Percentiles rank a stretch among this genome's conserved stretches.
phyloP scores from a whole-genome alignment of 2,329 filamentous ascomycete genomes.

The Fusarium sarcochroum region DNA sequence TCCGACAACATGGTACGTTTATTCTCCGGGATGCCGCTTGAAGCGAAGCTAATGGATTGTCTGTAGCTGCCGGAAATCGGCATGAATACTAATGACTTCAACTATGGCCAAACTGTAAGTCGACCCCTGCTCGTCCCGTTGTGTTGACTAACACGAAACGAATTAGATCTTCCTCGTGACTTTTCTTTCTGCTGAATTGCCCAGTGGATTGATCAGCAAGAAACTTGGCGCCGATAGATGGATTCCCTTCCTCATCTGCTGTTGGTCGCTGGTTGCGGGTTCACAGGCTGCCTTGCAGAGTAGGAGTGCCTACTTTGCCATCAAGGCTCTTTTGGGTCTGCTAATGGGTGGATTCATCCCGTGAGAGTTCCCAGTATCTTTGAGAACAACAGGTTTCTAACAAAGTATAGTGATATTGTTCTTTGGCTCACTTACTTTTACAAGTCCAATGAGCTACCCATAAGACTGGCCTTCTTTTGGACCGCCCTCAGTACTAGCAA shows the following conservation, averaged over 20 bases:
- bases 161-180: slow-evolving; percentile 58
- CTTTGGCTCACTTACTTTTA: slow-evolving; percentile 83
- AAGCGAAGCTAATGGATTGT: not conserved
- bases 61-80: slow-evolving; percentile 55
- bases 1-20: slow-evolving; percentile 55
- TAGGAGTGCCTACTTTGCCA: slow-evolving; percentile 57
- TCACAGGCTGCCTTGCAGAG: slow-evolving; percentile 56
- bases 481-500: slow-evolving; percentile 71
- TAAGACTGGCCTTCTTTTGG: slow-evolving; percentile 79
- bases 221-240: slow-evolving; percentile 63
- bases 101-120: slow-evolving; percentile 58
- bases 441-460: slow-evolving; percentile 77
- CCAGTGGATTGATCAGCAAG: slow-evolving; percentile 65
- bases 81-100: slow-evolving; percentile 62
- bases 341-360: slow-evolving; percentile 67
- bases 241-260: slow-evolving; percentile 59
- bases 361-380: slow-evolving; percentile 32
- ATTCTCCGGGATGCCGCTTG: not conserved
- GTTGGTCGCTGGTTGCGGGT: slow-evolving; percentile 58
- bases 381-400: not conserved
- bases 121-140: not conserved
- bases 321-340: slow-evolving; percentile 61
- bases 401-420: slow-evolving; percentile 60
- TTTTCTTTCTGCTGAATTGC: slow-evolving; percentile 64
- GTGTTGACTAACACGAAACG: not conserved